Base-by-base conservation (phyloP, 108 stramenopile genomes). In the Skeletonema potamos region DNA sequence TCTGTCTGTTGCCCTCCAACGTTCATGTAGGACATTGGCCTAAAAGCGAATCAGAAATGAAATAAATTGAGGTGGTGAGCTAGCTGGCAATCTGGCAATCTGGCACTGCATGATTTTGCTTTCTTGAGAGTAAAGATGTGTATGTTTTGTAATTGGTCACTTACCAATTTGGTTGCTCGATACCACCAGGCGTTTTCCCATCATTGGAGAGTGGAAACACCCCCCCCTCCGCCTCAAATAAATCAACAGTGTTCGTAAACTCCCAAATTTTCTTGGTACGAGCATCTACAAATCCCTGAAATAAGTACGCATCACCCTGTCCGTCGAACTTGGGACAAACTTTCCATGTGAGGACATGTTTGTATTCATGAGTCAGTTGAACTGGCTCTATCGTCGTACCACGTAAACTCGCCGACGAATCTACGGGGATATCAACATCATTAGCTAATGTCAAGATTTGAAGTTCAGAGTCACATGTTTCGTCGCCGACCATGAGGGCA, bases 21-120 rank as follows among this genome's bases (percentile, higher is more conserved):
- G 8, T 51, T 1, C 24, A 64, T 41, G 28, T 56, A 75, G 6
- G 74, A 60, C 74, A 75, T 75, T 20, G 74, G 74, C 73, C 73
- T 51, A 9, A 51, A 22, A 8, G 48, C 6, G 18, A 51, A 41
- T 4, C 7, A 22, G 7, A 24, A 24, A 22, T 34, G 8, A 51
- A 18, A 22, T 51, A 51, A 24, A 46, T 46, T 20, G 18, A 37
- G 9, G n/a, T 20, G 18, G 18, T 18, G 48, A 22, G 15, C n/a
- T 41, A n/a, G 39, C n/a, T 41, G 0, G 39, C 13, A 7, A 41
- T 41, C 15, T n/a, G n/a, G n/a, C n/a, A n/a, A n/a, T n/a, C n/a
- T n/a, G 34, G 34, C 7, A 34, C 7, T 34, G 34, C 8, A 22
- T 51, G 20, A 51, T 9, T 34, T 7, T 6, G 7, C 34, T 6